Conservation (phyloP, 192 early-diverging fungal genomes). For the Geranomyces michiganensis region DNA sequence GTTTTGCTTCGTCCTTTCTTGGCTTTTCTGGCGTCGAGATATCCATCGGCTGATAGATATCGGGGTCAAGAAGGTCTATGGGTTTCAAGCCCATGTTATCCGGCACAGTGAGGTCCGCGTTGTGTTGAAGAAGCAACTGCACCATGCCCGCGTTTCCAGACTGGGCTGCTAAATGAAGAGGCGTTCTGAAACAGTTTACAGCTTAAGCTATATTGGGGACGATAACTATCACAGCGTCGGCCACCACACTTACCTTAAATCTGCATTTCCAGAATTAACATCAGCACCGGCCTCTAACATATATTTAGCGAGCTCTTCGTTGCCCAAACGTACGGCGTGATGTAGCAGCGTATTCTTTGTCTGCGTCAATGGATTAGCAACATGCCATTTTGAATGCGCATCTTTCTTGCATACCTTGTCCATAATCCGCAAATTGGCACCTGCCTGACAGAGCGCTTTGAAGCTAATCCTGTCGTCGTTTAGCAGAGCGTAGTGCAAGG, state of each 20-base stretch:
- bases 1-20: neutral
- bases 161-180: slow-evolving; percentile 38
- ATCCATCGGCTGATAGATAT: slow-evolving; percentile 30
- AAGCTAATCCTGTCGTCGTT: slow-evolving; percentile 22
- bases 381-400: neutral
- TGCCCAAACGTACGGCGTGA: slow-evolving; percentile 39
- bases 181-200: slow-evolving; percentile 28
- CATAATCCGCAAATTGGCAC: slow-evolving; percentile 23
- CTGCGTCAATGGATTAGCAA: slow-evolving; percentile 6
- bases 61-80: slow-evolving; percentile 16
- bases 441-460: neutral
- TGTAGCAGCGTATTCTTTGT: slow-evolving; percentile 38
- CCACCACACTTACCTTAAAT: slow-evolving; percentile 21
- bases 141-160: slow-evolving; percentile 7
- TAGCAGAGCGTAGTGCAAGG: slow-evolving; percentile 43
- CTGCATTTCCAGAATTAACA: slow-evolving; percentile 13
- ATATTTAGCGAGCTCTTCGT: slow-evolving; percentile 12
- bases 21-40: slow-evolving; percentile 34
- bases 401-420: slow-evolving; percentile 38
- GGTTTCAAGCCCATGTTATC: slow-evolving; percentile 32
- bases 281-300: slow-evolving; percentile 15
- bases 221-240: neutral
- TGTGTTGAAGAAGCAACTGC: slow-evolving; percentile 26
- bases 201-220: neutral
- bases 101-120: slow-evolving; percentile 32